These are phyloP conservation scores for Stachybotrys chartarum DNA, from an alignment of 2,329 filamentous ascomycete genomes.

Conservation along the genomic window DNA sequence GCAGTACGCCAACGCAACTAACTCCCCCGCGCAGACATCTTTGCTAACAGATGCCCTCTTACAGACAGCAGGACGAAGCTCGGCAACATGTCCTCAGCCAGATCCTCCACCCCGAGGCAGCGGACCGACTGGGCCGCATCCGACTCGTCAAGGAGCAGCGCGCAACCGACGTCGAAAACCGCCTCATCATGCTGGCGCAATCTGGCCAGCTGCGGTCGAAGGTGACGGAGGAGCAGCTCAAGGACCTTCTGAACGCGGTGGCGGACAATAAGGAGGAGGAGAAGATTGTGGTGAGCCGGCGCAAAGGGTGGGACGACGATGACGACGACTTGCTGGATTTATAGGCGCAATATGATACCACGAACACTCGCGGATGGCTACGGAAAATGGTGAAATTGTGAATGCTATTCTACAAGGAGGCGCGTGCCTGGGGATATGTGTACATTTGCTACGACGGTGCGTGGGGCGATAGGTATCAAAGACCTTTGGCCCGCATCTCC, in stretches of 20 bases:
- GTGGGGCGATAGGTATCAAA: constrained; percentile 6
- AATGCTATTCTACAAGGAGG: constrained; percentile 3
- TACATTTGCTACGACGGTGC: constrained; percentile 3
- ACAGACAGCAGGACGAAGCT: constrained; percentile 55
- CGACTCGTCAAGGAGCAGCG: constrained; percentile 91
- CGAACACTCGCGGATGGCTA: not conserved
- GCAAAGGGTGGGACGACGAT: constrained; percentile 80
- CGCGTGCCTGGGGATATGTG: not conserved
- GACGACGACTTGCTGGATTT: constrained; percentile 69
- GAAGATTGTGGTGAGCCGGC: constrained; percentile 79
- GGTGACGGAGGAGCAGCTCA: constrained; percentile 88
- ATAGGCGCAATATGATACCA: constrained; percentile 19
- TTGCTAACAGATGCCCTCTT: not conserved
- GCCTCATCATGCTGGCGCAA: constrained; percentile 85
- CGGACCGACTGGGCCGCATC: constrained; percentile 89
- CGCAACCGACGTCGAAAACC: constrained; percentile 83
- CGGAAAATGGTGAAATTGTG: constrained; percentile 2
- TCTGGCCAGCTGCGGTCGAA: constrained; percentile 79
- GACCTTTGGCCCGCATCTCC: constrained; percentile 22
- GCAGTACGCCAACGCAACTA: constrained; percentile 19
- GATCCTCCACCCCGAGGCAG: constrained; percentile 90
- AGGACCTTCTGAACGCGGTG: constrained; percentile 80
- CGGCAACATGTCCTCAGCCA: constrained; percentile 75
- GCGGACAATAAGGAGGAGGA: constrained; percentile 72
- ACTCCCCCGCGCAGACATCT: not conserved